These are phyloP conservation scores for Penicillium goetzii DNA, from an alignment of 495 filamentous ascomycete species.

Conservation along the genomic window DNA sequence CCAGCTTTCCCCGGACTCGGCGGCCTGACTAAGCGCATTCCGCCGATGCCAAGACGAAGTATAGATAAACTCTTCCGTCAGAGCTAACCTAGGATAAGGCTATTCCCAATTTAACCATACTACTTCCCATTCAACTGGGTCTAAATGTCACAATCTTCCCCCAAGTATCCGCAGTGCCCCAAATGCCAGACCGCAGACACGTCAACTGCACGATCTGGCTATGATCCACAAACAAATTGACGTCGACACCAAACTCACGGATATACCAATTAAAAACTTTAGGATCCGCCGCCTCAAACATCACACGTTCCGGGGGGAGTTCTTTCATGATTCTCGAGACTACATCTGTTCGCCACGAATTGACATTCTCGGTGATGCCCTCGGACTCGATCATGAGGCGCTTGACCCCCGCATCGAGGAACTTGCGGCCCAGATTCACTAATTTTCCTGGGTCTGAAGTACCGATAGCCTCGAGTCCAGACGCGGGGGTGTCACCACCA, in stretches of 20 bases:
- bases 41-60: slow-evolving; percentile 6
- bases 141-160: slow-evolving; percentile 60
- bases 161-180: slow-evolving; percentile 61
- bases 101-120: neutral
- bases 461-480: slow-evolving; percentile 53
- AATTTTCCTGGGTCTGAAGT: slow-evolving; percentile 57
- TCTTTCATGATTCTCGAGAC: slow-evolving; percentile 58
- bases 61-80: neutral
- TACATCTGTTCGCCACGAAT: slow-evolving; percentile 60
- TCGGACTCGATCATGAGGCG: slow-evolving; percentile 66
- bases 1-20: slow-evolving; percentile 29
- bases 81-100: neutral
- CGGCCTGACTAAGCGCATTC: slow-evolving; percentile 18
- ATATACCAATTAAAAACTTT: slow-evolving; percentile 64
- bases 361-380: slow-evolving; percentile 64
- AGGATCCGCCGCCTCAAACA: slow-evolving; percentile 66
- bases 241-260: slow-evolving; percentile 61
- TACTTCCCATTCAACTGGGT: slow-evolving; percentile 19
- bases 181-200: slow-evolving; percentile 58
- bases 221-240: slow-evolving; percentile 64
- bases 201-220: slow-evolving; percentile 63
- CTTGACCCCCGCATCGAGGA: slow-evolving; percentile 59
- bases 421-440: slow-evolving; percentile 53
- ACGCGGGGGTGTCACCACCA: slow-evolving; percentile 57
- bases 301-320: slow-evolving; percentile 57